Percentiles rank a stretch among this genome's conserved stretches.
phyloP scores from a whole-genome alignment of 2,329 filamentous ascomycete species.

The Colletotrichum theobromicola region DNA sequence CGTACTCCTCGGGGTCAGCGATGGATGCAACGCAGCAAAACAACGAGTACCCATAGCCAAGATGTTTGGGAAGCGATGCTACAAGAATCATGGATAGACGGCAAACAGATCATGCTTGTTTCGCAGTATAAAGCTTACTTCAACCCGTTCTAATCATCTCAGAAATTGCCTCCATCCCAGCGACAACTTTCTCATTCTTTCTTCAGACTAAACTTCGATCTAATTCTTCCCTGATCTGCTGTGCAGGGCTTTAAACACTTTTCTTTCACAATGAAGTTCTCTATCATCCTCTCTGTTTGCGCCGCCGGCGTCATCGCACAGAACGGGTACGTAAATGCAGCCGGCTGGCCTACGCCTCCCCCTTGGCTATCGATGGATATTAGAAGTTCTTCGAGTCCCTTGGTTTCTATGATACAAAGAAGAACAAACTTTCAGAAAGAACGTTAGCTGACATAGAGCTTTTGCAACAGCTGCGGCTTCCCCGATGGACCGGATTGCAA shows the following conservation, averaged over 20 bases:
- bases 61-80: background rate
- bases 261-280: background rate
- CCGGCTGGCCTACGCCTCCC: background rate
- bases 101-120: background rate
- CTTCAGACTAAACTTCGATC: background rate
- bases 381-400: background rate
- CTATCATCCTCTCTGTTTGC: background rate
- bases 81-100: background rate
- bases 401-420: background rate
- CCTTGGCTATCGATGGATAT: too few relatives aligned
- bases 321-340: background rate
- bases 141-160: background rate
- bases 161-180: background rate
- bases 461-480: background rate
- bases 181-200: background rate
- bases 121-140: background rate
- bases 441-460: fast-evolving
- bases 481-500: background rate
- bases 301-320: background rate
- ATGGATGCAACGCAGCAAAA: background rate
- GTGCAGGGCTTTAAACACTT: background rate
- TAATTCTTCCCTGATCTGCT: background rate
- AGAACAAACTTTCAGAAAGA: too few relatives aligned
- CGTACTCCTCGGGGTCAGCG: background rate
- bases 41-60: background rate